Conservation (phyloP, 495 filamentous ascomycete species). For the Bacidia gigantensis region DNA sequence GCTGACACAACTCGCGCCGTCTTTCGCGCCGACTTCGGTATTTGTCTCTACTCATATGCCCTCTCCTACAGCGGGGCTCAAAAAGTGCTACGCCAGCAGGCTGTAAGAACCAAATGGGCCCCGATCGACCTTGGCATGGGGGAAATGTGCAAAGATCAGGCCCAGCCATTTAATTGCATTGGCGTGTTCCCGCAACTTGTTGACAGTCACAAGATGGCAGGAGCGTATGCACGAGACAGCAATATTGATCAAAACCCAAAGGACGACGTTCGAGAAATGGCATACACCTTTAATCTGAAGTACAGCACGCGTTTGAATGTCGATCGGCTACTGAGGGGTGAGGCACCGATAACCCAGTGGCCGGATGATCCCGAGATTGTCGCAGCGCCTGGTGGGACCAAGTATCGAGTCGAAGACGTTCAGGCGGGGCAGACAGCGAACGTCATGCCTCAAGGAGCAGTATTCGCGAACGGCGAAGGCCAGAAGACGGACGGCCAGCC, state of each 20-base stretch:
- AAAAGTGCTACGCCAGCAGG: conserved; percentile 36
- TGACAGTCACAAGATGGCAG: conserved; percentile 32
- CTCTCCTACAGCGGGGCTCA: conserved; percentile 39
- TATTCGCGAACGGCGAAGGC: neutral
- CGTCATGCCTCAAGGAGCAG: neutral
- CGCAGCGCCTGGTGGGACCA: neutral
- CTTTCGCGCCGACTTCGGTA: conserved; percentile 30
- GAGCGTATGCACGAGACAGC: conserved; percentile 26
- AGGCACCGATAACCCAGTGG: neutral
- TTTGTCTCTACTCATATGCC: conserved; percentile 43
- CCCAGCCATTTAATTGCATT: conserved; percentile 27
- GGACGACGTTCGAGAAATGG: conserved; percentile 21
- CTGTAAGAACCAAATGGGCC: conserved; percentile 25
- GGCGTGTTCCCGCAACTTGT: conserved; percentile 34
- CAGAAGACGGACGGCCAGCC: neutral
- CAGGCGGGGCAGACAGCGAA: neutral
- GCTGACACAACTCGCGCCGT: conserved; percentile 33
- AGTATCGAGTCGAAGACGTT: neutral
- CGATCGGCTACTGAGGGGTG: neutral
- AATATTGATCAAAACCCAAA: conserved; percentile 26
- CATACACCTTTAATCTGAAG: conserved; percentile 30
- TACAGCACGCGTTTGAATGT: conserved; percentile 26
- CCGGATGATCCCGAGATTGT: neutral
- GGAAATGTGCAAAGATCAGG: conserved; percentile 29
- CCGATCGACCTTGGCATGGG: conserved; percentile 38